A percentile compares a stretch with the other conserved stretches of the same genome.
Evolutionary conservation across 1,284 basidiomycete species (phyloP).

Genomic region (Cystobasidium slooffiae): DNA sequence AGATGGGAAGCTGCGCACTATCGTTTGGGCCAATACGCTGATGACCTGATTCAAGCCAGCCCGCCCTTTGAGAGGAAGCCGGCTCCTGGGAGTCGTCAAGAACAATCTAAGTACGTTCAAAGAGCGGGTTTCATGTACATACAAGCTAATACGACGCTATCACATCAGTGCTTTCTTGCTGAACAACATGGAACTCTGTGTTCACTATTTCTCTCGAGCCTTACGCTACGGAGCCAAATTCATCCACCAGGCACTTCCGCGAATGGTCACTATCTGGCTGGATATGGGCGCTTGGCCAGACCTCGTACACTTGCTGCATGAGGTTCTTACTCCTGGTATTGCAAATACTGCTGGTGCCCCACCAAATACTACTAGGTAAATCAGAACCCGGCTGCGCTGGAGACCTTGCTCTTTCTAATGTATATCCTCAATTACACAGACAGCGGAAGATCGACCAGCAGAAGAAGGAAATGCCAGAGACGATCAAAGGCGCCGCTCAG

Average conservation of each 20-base stretch:
- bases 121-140: neutral
- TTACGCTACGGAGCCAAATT: constrained; percentile 88
- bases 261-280: constrained; percentile 93
- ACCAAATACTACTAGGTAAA: neutral
- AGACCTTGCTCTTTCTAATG: neutral
- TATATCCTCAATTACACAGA: neutral
- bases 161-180: neutral
- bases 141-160: neutral
- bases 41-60: constrained; percentile 58
- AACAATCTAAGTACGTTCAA: constrained; percentile 12
- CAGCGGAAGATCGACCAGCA: constrained; percentile 15
- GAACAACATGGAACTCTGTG: constrained; percentile 53
- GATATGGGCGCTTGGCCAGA: constrained; percentile 75
- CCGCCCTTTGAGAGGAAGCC: constrained; percentile 5
- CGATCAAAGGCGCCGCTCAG: constrained; percentile 52
- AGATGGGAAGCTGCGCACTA: constrained; percentile 87
- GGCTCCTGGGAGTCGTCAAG: neutral
- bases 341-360: neutral
- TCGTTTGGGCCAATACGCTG: constrained; percentile 84
- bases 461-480: neutral
- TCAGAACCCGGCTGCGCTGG: neutral
- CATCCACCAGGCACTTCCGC: constrained; percentile 93
- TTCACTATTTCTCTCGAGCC: constrained; percentile 74
- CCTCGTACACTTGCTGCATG: neutral
- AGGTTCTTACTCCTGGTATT: neutral